Base-by-base conservation (phyloP, 306 rosid genomes). In the Cyclanthera cordifolia region DNA sequence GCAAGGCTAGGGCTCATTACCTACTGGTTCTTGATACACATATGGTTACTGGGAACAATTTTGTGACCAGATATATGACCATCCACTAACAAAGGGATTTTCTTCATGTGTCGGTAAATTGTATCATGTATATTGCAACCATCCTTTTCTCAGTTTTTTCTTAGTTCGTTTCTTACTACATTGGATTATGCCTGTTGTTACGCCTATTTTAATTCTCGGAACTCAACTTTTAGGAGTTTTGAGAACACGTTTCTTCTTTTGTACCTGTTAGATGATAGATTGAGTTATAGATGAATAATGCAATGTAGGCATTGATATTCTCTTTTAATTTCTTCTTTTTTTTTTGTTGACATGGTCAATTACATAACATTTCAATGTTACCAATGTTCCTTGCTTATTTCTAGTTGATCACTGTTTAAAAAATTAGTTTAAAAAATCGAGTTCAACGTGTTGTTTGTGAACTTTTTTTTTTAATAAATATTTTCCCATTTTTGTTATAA, bases 1-100 rank as follows among this genome's bases (percentile, higher is more conserved):
- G 95, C 97, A 53, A 86, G 99, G 82, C 85, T 94, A 46, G 96
- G 97, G 61, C 61, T 88, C 50, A 78, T 94, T 24, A 88, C 87
- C 59, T 94, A 94, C 82, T 81, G 79, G 76, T 78, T 94, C 20
- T 25, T 88, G 72, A 2, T 94, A 87, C 99, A 94, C 75, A 50
- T 94, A 71, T 94, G 99, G 99, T 84, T 94, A 52, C 75, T 94
- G 66, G 97, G 79, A 64, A 80, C 91, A 49, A 73, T 94, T 76
- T 80, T 90, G 86, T 94, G 82, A 84, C 54, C 72, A 45, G 56
- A 59, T 63, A 55, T 61, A 69, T 59, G 58, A 65, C 53, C 52
- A 58, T 53, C 69, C 69, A 12, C 50, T 74, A 41, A 73, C 70
- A 17, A 63, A 46, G 71, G 72, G 51, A 50, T 64, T 46, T 73